phyloP scores from a whole-genome alignment of 2,329 filamentous ascomycete species.

The Xylaria multiplex region DNA sequence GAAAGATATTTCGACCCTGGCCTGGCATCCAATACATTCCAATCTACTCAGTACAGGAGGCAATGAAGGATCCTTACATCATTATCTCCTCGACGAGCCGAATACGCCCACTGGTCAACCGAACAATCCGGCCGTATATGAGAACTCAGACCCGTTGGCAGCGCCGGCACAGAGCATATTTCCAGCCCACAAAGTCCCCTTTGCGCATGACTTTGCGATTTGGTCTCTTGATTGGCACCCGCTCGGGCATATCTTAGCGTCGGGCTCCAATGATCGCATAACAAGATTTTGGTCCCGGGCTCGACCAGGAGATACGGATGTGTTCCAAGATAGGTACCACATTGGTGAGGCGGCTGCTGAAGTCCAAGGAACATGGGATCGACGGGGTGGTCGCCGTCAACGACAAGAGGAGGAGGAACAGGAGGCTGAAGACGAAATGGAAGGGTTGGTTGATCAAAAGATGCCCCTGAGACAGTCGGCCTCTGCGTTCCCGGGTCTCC shows the following conservation, averaged over 20 bases:
- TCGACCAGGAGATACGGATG: conserved; percentile 85
- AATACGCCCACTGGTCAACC: conserved; percentile 81
- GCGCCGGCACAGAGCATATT: conserved; percentile 90
- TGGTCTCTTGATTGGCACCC: conserved; percentile 99
- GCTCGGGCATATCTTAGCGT: conserved; percentile 91
- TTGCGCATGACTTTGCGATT: conserved; percentile 92
- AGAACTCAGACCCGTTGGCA: conserved; percentile 80
- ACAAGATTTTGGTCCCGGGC: conserved; percentile 96
- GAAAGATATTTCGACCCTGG: conserved; percentile 91
- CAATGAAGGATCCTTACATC: conserved; percentile 86
- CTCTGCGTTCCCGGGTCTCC: conserved; percentile 66
- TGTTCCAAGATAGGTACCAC: conserved; percentile 91
- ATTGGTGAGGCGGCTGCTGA: conserved; percentile 94
- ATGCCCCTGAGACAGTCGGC: conserved; percentile 70
- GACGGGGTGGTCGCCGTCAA: conserved; percentile 79
- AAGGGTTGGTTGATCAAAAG: conserved; percentile 91
- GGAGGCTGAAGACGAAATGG: conserved; percentile 91
- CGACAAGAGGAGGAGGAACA: conserved; percentile 93
- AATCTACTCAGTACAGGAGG: conserved; percentile 91
- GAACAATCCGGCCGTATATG: conserved; percentile 81
- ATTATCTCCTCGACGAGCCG: conserved; percentile 95
- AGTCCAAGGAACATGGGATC: conserved; percentile 93
- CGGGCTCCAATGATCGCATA: conserved; percentile 94
- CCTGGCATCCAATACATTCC: conserved; percentile 93
- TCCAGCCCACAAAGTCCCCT: conserved; percentile 86